Conservation (phyloP, 108 stramenopile species). For the Cyclotella choctawhatcheeana region DNA sequence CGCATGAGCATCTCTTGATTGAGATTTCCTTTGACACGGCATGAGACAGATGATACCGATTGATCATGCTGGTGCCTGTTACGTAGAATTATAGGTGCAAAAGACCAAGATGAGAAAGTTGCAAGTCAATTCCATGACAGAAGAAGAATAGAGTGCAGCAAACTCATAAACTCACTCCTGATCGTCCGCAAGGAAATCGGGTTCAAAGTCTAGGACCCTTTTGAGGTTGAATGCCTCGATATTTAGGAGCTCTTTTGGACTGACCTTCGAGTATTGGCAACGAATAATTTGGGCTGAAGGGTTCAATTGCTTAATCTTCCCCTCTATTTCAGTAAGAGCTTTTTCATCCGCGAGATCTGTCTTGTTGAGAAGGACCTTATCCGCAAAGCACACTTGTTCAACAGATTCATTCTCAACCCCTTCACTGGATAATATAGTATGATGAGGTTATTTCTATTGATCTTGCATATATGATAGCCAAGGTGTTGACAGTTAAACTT, state of each 20-base stretch:
- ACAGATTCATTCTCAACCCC: slow-evolving; percentile 94
- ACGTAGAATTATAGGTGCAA: no score
- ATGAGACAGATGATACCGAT: slow-evolving; percentile 68
- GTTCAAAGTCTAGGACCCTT: slow-evolving; percentile 87
- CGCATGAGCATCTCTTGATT: slow-evolving; percentile 60
- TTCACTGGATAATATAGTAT: no score
- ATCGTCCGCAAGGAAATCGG: slow-evolving; percentile 76
- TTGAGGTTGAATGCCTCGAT: slow-evolving; percentile 81
- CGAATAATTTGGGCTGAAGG: slow-evolving; percentile 60
- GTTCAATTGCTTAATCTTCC: slow-evolving; percentile 56
- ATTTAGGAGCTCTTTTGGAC: slow-evolving; percentile 78
- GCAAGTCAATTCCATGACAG: no score
- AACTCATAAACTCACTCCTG: slow-evolving; percentile 8
- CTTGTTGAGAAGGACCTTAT: slow-evolving; percentile 89
- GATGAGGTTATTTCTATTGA: no score
- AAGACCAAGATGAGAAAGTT: not conserved
- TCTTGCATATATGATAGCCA: no score
- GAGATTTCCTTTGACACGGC: slow-evolving; percentile 70
- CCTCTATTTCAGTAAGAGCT: slow-evolving; percentile 56
- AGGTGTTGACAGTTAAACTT: slow-evolving; percentile 2
- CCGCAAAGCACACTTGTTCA: slow-evolving; percentile 94
- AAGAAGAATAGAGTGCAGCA: slow-evolving; percentile 1
- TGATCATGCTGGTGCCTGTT: slow-evolving; percentile 75
- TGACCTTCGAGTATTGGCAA: slow-evolving; percentile 46
- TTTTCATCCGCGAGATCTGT: slow-evolving; percentile 65